Percentiles rank a stretch among this genome's conserved stretches.
These are phyloP conservation scores for Paramecium bursaria DNA, from an alignment of 73 alveolate genomes.

Conservation along the genomic window DNA sequence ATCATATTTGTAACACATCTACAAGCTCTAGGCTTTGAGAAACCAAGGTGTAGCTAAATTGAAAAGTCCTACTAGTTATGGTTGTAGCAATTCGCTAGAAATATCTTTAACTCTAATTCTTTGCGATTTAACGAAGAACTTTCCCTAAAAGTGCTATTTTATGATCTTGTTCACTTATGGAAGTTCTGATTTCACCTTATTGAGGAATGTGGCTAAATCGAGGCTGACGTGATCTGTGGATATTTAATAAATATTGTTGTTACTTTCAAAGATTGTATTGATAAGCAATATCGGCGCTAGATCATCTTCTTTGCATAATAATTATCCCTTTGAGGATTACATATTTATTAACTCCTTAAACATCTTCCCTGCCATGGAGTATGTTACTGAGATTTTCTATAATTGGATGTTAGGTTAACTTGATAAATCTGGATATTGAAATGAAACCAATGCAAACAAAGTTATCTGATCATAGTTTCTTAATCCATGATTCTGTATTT, in stretches of 20 bases:
- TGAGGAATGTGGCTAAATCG: slow-evolving; percentile 7
- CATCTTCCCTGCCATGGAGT: slow-evolving; percentile 26
- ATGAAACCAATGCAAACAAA: slow-evolving; percentile 8
- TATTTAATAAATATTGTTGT: neutral
- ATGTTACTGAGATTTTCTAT: slow-evolving; percentile 22
- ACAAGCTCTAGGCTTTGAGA: neutral
- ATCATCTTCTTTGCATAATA: slow-evolving; percentile 50
- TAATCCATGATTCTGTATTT: neutral
- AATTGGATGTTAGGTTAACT: slow-evolving; percentile 5
- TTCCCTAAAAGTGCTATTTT: slow-evolving; percentile 21
- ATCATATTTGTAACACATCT: slow-evolving; percentile 1
- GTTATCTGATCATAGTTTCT: slow-evolving; percentile 7
- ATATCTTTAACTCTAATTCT: neutral
- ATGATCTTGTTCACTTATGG: neutral
- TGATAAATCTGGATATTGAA: slow-evolving; percentile 3
- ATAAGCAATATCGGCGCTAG: slow-evolving; percentile 39
- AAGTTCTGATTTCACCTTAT: neutral
- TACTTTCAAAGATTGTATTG: slow-evolving; percentile 38
- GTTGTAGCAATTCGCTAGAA: slow-evolving; percentile 25
- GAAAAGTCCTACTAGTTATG: slow-evolving; percentile 32
- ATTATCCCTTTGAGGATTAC: slow-evolving; percentile 27
- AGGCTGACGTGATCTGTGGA: slow-evolving; percentile 3
- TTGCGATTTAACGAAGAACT: neutral
- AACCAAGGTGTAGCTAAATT: slow-evolving; percentile 58
- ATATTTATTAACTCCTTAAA: slow-evolving; percentile 45